Conservation (phyloP, 768 basidiomycete species). For the Cystoderma amianthinum region DNA sequence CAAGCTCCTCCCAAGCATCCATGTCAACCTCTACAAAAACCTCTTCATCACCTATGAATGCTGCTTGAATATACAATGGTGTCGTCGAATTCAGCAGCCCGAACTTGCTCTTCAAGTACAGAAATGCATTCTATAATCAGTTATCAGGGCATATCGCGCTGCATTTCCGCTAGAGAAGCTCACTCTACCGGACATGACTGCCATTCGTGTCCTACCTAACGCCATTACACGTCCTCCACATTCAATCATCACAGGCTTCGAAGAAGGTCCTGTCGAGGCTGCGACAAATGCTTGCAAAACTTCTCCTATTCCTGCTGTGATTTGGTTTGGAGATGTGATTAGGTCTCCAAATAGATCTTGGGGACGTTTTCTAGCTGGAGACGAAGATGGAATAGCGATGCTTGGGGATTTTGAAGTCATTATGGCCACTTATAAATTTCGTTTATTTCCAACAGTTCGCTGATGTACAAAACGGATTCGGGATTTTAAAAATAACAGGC, state of each 20-base stretch:
- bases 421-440: too few relatives aligned
- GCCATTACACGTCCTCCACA: conserved; percentile 23
- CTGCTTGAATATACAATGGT: conserved; percentile 19
- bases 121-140: conserved; percentile 19
- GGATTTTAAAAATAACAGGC: too few relatives aligned
- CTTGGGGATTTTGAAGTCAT: too few relatives aligned
- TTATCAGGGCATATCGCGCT: too few relatives aligned
- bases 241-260: conserved; percentile 24
- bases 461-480: too few relatives aligned
- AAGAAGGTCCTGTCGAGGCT: conserved; percentile 8
- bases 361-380: background rate
- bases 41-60: conserved; percentile 16
- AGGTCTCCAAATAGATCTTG: conserved; percentile 12
- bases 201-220: conserved; percentile 23
- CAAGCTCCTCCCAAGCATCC: conserved; percentile 30
- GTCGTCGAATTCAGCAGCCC: conserved; percentile 22
- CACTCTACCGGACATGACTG: conserved; percentile 24
- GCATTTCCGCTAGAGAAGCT: conserved; percentile 4
- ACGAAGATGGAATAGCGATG: too few relatives aligned
- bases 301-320: conserved; percentile 26
- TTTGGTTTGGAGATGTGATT: conserved; percentile 15
- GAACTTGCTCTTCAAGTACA: conserved; percentile 29
- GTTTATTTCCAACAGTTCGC: too few relatives aligned
- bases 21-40: conserved; percentile 24
- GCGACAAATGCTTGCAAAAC: conserved; percentile 18